Percentiles rank a stretch among this genome's conserved stretches.
Conservation (phyloP, 768 basidiomycete genomes). For the Rhodotorula taiwanensis region DNA sequence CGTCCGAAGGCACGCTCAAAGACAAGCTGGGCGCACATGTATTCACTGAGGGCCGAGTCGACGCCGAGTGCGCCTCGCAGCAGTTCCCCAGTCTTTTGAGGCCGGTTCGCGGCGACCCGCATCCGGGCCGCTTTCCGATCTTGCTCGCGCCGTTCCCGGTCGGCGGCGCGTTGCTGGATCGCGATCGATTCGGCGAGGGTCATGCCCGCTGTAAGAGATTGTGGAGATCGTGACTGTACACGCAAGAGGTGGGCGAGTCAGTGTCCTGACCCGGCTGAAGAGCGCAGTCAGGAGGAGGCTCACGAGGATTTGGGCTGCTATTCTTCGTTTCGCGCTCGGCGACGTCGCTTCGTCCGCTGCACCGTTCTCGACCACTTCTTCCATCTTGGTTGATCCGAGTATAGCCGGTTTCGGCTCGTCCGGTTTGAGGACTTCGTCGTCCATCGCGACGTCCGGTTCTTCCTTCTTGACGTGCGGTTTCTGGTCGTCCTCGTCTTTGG, state of each 20-base stretch:
- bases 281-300: not conserved
- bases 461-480: not conserved
- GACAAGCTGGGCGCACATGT: slow-evolving; percentile 17
- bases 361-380: not conserved
- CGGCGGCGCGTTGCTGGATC: slow-evolving; percentile 23
- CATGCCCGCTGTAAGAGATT: slow-evolving; percentile 5
- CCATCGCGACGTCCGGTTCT: not conserved
- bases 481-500: slow-evolving; percentile 7
- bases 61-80: slow-evolving; percentile 16
- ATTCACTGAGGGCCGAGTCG: slow-evolving; percentile 12
- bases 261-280: too few species aligned
- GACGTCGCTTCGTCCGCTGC: slow-evolving; percentile 7
- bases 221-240: not conserved
- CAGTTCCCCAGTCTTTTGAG: slow-evolving; percentile 9
- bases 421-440: not conserved
- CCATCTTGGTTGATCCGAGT: not conserved
- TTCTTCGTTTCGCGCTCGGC: slow-evolving; percentile 23
- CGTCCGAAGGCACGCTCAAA: not conserved
- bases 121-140: not conserved
- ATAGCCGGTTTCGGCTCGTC: not conserved
- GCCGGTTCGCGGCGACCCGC: slow-evolving; percentile 10
- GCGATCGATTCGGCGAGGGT: slow-evolving; percentile 28
- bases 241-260: too few species aligned
- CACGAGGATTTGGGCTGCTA: slow-evolving; percentile 18
- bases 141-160: slow-evolving; percentile 3